Conservation (phyloP, 495 filamentous ascomycete genomes). For the Hypoxylon intermedium region DNA sequence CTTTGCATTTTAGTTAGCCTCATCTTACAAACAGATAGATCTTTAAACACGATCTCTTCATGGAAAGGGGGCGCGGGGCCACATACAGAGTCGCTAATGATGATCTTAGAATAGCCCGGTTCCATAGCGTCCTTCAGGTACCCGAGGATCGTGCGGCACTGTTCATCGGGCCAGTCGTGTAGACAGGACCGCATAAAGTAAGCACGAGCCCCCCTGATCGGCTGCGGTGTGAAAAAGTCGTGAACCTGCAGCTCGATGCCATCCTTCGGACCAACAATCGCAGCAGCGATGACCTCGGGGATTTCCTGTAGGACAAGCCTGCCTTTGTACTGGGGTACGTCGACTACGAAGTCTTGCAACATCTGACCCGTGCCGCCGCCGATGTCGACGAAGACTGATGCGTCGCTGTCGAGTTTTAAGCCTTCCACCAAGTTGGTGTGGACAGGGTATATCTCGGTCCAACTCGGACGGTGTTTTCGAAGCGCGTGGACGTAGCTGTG, state of each 20-base stretch:
- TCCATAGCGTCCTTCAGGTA: constrained; percentile 51
- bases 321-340: constrained; percentile 18
- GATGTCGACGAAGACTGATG: constrained; percentile 52
- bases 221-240: constrained; percentile 43
- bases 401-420: constrained; percentile 1
- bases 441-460: constrained; percentile 43
- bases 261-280: constrained; percentile 7
- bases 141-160: constrained; percentile 45
- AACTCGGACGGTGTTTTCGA: constrained; percentile 9
- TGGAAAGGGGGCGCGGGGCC: constrained; percentile 32
- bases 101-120: constrained; percentile 55
- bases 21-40: neutral
- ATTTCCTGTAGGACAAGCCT: constrained; percentile 46
- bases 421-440: constrained; percentile 30
- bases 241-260: constrained; percentile 35
- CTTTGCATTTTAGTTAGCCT: constrained; percentile 25
- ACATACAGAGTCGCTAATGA: constrained; percentile 49
- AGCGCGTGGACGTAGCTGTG: constrained; percentile 12
- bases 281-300: constrained; percentile 37
- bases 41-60: neutral
- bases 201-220: constrained; percentile 42
- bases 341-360: constrained; percentile 2
- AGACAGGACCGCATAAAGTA: constrained; percentile 54
- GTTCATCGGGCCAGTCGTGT: constrained; percentile 58
- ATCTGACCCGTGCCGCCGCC: constrained; percentile 54